A percentile compares a stretch with the other conserved stretches of the same genome.
phyloP scores from a whole-genome alignment of 805 yeast species.

The Lachancea sp. region DNA sequence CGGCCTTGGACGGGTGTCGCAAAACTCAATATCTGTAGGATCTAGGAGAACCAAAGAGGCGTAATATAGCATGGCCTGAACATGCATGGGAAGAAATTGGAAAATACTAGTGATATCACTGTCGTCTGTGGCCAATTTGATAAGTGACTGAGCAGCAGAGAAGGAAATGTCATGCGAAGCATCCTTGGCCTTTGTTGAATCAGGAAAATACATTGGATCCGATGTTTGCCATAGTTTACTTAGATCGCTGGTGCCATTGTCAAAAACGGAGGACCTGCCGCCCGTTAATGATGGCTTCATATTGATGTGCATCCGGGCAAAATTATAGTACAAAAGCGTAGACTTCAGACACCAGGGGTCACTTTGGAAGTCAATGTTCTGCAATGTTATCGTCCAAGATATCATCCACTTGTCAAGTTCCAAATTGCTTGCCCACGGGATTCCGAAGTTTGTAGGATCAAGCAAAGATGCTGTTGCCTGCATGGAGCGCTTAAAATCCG shows the following conservation, averaged over 20 bases:
- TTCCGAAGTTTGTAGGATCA: constrained; percentile 55
- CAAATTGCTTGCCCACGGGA: constrained; percentile 60
- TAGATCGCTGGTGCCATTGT: constrained; percentile 1
- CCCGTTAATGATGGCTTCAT: constrained; percentile 22
- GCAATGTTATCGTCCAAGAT: constrained; percentile 64
- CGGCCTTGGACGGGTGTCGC: constrained; percentile 10
- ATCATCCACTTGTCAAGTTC: constrained; percentile 76
- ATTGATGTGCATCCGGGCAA: constrained; percentile 70
- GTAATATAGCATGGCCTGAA: constrained; percentile 64
- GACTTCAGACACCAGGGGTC: constrained; percentile 65
- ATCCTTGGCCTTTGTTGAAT: neutral
- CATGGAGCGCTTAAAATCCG: constrained; percentile 3
- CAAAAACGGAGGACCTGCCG: constrained; percentile 9
- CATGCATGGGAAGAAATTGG: constrained; percentile 64
- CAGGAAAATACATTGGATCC: neutral
- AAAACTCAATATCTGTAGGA: constrained; percentile 38
- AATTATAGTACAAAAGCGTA: constrained; percentile 61
- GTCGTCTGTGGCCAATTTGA: constrained; percentile 54
- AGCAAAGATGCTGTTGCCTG: constrained; percentile 37
- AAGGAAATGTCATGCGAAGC: constrained; percentile 42
- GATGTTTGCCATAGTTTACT: constrained; percentile 8
- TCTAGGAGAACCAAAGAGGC: constrained; percentile 53
- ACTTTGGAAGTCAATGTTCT: constrained; percentile 44
- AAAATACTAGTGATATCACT: constrained; percentile 50
- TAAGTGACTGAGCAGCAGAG: constrained; percentile 56